Evolutionary conservation across 441 rosid species (phyloP).

Genomic region (Arabidopsis hybrid): DNA sequence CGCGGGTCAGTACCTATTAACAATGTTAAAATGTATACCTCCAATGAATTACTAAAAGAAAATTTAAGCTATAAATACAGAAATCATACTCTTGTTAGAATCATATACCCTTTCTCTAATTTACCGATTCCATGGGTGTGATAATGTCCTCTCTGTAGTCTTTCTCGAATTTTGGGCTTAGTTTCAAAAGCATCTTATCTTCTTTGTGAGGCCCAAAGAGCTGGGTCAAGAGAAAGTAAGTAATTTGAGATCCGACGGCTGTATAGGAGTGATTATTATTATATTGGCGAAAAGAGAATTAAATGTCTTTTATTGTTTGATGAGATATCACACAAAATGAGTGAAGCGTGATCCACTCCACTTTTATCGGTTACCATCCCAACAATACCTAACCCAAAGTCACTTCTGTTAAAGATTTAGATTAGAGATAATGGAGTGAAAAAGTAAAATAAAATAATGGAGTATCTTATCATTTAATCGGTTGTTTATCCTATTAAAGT

Average conservation of each 20-base stretch:
- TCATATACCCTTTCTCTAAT: neutral
- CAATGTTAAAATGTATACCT: slow-evolving; percentile 30
- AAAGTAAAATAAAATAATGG: neutral
- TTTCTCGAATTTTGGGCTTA: neutral
- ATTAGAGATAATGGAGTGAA: neutral
- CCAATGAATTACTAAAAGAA: slow-evolving; percentile 9
- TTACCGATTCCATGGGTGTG: neutral
- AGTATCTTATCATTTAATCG: neutral
- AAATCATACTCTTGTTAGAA: neutral
- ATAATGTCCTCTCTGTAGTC: neutral
- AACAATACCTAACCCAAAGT: neutral
- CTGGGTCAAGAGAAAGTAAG: neutral
- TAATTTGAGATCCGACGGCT: slow-evolving; percentile 1
- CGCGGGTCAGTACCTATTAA: slow-evolving; percentile 9
- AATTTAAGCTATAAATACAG: neutral
- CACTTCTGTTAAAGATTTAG: neutral
- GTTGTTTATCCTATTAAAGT: neutral
- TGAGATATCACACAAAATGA: neutral
- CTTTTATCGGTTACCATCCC: neutral
- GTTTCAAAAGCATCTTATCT: neutral
- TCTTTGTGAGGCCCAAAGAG: neutral
- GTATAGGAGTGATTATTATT: neutral
- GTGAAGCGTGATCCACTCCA: neutral
- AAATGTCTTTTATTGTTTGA: neutral
- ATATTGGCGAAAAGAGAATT: neutral